These are phyloP conservation scores for Cinnamomum chago DNA, from an alignment of 164 flowering plant genomes.

Conservation along the genomic window DNA sequence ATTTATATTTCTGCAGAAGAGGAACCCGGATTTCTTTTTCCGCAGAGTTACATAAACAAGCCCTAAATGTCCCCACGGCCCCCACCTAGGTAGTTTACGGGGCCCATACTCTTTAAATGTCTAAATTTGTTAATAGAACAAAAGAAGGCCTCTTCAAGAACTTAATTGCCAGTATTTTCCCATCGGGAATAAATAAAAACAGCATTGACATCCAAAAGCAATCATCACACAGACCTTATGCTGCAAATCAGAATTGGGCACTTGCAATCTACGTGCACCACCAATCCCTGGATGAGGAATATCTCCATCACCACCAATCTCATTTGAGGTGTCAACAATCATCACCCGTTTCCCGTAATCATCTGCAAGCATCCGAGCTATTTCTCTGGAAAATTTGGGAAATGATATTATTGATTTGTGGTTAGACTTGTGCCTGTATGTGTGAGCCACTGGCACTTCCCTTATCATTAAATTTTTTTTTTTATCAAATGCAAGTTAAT, in stretches of 20 bases:
- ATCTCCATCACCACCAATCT: conserved; percentile 98
- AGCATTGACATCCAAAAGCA: not conserved
- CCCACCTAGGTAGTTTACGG: not conserved
- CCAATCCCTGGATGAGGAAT: conserved; percentile 98
- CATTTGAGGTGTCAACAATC: conserved; percentile 98
- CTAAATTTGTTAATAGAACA: not conserved
- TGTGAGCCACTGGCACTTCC: not conserved
- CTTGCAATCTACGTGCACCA: conserved; percentile 93
- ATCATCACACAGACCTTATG: conserved; percentile 55
- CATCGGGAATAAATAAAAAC: not conserved
- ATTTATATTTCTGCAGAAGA: no score
- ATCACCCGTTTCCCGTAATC: conserved; percentile 85
- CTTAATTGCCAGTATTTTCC: not conserved
- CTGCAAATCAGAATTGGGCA: conserved; percentile 76
- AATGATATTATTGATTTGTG: not conserved
- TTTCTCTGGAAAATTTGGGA: conserved; percentile 50
- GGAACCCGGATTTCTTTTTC: no score
- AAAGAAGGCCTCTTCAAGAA: not conserved
- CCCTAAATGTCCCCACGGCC: no score
- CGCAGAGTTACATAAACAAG: no score
- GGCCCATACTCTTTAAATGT: not conserved
- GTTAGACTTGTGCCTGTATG: not conserved
- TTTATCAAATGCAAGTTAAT: no score
- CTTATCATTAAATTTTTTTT: not conserved
- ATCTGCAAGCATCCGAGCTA: conserved; percentile 95